These are phyloP conservation scores for Orbilia ellipsospora DNA, from an alignment of 2,329 filamentous ascomycete genomes.

Conservation along the genomic window DNA sequence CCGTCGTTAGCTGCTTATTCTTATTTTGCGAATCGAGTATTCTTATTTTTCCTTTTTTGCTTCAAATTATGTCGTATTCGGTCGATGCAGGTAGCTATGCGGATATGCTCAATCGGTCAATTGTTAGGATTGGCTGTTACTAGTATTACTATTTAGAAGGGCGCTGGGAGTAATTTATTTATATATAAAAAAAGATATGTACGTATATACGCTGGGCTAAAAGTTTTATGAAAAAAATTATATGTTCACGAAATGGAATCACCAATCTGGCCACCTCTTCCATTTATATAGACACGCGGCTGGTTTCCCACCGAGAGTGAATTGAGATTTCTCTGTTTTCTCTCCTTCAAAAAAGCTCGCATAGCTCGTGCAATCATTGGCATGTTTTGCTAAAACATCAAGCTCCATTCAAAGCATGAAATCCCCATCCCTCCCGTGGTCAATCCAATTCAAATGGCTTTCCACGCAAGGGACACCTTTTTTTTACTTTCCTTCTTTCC, in stretches of 20 bases:
- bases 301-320: background rate
- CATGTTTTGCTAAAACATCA: background rate
- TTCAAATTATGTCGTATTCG: no score
- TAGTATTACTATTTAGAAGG: no score
- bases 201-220: no score
- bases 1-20: no score
- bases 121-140: no score
- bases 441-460: background rate
- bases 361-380: background rate
- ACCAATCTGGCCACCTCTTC: conserved; percentile 16
- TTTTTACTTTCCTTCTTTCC: background rate
- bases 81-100: no score
- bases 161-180: no score
- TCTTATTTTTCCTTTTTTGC: no score
- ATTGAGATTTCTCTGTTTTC: no score
- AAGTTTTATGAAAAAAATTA: background rate
- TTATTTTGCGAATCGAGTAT: no score
- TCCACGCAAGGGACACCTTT: conserved; percentile 39
- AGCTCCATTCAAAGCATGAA: background rate
- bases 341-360: background rate
- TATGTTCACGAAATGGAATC: conserved; percentile 1
- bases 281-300: conserved; percentile 29
- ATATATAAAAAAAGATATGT: no score
- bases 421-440: background rate
- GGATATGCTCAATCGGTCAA: no score